Conservation (phyloP, 345 rosid species). For the Carallia pectinifolia region DNA sequence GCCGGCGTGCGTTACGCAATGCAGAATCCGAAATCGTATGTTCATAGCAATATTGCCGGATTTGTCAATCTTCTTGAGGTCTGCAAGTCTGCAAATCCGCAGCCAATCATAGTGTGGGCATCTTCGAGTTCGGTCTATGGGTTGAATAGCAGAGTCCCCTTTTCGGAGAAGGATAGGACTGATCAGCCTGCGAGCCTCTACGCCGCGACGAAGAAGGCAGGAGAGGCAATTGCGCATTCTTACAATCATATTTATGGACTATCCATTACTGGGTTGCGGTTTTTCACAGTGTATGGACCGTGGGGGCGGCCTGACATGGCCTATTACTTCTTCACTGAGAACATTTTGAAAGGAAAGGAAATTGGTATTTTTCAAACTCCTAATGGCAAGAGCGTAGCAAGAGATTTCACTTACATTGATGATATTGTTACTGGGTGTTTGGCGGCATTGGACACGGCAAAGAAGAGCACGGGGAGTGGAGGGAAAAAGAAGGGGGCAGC, state of each 20-base stretch:
- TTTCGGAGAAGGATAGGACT: conserved; percentile 19
- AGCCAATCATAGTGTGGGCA: conserved; percentile 20
- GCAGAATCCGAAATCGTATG: conserved; percentile 21
- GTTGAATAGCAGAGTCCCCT: conserved; percentile 15
- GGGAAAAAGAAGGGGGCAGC: conserved; percentile 20
- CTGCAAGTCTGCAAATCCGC: conserved; percentile 12
- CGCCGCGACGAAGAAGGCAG: conserved; percentile 21
- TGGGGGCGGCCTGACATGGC: conserved; percentile 26
- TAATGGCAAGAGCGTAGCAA: conserved; percentile 19
- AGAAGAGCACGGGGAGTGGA: conserved; percentile 20
- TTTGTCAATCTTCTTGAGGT: conserved; percentile 19
- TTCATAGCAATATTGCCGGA: conserved; percentile 14
- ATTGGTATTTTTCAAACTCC: conserved; percentile 10
- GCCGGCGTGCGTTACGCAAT: conserved; percentile 23
- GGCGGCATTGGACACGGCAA: conserved; percentile 18
- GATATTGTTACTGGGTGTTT: conserved; percentile 22
- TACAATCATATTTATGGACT: conserved; percentile 22
- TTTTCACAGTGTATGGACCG: conserved; percentile 22
- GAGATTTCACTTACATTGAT: conserved; percentile 24
- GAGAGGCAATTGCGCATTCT: conserved; percentile 15
- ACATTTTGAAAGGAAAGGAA: conserved; percentile 16
- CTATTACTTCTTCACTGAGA: conserved; percentile 14
- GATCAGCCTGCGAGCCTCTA: conserved; percentile 24
- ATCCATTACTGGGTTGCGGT: conserved; percentile 17
- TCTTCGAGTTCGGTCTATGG: conserved; percentile 24